Base-by-base conservation (phyloP, 371 early-diverging fungal genomes). In the Umbelopsis sp. region DNA sequence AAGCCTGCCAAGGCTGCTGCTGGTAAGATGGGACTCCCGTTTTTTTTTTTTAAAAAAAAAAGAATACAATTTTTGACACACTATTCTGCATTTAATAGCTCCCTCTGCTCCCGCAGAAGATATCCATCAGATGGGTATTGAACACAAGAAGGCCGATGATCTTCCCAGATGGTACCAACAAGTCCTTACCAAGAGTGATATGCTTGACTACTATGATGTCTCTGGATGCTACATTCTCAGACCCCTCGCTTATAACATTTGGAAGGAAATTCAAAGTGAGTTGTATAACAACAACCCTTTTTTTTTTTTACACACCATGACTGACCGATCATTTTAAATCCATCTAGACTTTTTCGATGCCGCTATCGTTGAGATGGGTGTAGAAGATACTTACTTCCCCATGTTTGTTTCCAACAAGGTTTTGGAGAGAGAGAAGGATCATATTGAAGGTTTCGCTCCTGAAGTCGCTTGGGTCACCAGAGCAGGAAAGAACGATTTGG, bases 391-490 rank as follows among this genome's bases (percentile, higher is more conserved):
- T 72, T 99, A 99, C 81, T 99, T 99, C 91, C 99, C 99, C 70
- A 98, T 99, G 99, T 97, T 99, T 78, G 97, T 99, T 16, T 92
- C 99, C 35, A 89, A 92, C 76, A 80, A 86, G 71, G 91, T 91
- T 51, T 84, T 99, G 71, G 94, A 99, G 74, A 92, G 91, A 74
- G 99, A 99, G 80, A 99, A 99, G 91, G 97, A 97, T 70, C 99
- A 99, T 82, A 91, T 99, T 70, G 99, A 98, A 76, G 99, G 99
- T 25, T 99, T 99, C 79, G 95, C 99, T 38, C 99, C 99, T 45
- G 99, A 99, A 82, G 98, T 99, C 22, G 99, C 99, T 35, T 99
- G 99, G 99, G 99, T 99, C 32, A 99, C 99, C 52, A 94, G 91
- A 76, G 97, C 98, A 69, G 99, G 99, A 38, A 87, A 83, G 72